Conservation (phyloP, 495 filamentous ascomycete species). For the Echria macrotheca region DNA sequence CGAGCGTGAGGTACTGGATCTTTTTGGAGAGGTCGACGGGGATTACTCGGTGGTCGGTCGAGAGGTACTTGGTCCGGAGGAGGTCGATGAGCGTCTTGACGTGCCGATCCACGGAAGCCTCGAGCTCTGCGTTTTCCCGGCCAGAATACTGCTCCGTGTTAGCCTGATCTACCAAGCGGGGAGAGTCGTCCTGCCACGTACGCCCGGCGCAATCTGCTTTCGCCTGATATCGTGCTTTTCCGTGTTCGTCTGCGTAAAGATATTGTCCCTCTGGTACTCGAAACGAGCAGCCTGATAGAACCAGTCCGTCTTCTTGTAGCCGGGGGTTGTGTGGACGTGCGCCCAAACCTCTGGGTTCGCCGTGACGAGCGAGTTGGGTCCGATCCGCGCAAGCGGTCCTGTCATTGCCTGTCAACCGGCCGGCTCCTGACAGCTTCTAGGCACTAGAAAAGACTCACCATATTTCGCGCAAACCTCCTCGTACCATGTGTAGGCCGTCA, state of each 20-base stretch:
- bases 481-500: constrained; percentile 7
- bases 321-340: constrained; percentile 11
- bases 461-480: constrained; percentile 7
- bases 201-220: not conserved
- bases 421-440: not conserved
- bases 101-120: not conserved
- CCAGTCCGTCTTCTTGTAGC: constrained; percentile 26
- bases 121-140: not conserved
- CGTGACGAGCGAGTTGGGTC: constrained; percentile 35
- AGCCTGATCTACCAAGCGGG: too few relatives aligned
- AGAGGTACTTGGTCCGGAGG: not conserved
- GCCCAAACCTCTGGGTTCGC: constrained; percentile 11
- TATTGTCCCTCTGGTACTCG: constrained; percentile 29
- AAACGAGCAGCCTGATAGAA: constrained; percentile 22
- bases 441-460: not conserved
- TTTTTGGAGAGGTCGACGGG: constrained; percentile 37
- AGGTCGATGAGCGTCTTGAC: not conserved
- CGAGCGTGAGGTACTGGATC: constrained; percentile 28
- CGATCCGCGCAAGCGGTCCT: constrained; percentile 39
- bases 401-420: too few relatives aligned
- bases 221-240: constrained; percentile 21
- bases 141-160: not conserved
- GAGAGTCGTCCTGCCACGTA: not conserved
- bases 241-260: constrained; percentile 30
- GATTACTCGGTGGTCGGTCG: not conserved